These are phyloP conservation scores for Medakamo hakoo DNA, from an alignment of 139 green algal species.

Conservation along the genomic window DNA sequence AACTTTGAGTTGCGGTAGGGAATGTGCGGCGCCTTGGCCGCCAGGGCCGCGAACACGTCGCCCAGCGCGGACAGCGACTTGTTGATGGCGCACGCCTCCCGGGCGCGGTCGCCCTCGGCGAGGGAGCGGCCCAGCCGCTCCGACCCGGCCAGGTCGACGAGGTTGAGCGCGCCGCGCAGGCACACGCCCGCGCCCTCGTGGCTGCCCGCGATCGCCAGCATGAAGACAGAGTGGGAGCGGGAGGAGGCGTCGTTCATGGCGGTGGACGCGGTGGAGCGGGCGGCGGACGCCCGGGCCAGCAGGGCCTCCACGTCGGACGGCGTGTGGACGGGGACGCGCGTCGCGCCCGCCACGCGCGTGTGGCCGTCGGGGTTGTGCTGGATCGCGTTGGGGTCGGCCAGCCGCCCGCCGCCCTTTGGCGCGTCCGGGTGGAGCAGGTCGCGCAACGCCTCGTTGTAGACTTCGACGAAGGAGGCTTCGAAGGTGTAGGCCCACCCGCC, in stretches of 20 bases:
- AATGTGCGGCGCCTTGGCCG: conserved; percentile 48
- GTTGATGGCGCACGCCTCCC: conserved; percentile 91
- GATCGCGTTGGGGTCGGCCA: conserved; percentile 57
- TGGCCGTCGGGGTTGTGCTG: conserved; percentile 56
- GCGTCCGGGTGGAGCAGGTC: conserved; percentile 61
- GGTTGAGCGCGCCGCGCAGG: conserved; percentile 65
- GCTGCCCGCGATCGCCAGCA: conserved; percentile 75
- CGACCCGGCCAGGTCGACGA: conserved; percentile 87
- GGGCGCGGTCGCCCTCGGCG: conserved; percentile 59
- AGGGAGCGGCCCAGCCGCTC: conserved; percentile 58
- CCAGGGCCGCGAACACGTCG: conserved; percentile 71
- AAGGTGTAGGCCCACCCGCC: conserved; percentile 73
- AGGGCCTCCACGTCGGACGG: conserved; percentile 39
- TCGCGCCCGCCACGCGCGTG: conserved; percentile 40
- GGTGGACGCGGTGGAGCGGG: conserved; percentile 58
- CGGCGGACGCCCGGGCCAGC: conserved; percentile 37
- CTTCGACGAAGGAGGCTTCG: conserved; percentile 78
- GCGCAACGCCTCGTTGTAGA: conserved; percentile 79
- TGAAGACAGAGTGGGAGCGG: conserved; percentile 86
- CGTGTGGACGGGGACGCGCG: conserved; percentile 29
- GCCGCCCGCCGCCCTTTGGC: conserved; percentile 12
- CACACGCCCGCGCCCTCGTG: conserved; percentile 43
- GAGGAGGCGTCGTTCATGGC: conserved; percentile 85
- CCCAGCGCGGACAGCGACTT: conserved; percentile 67
- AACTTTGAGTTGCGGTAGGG: conserved; percentile 91